Percentiles rank a stretch among this genome's conserved stretches.
phyloP scores from a whole-genome alignment of 2,329 filamentous ascomycete species.

The Penicillium paneum region DNA sequence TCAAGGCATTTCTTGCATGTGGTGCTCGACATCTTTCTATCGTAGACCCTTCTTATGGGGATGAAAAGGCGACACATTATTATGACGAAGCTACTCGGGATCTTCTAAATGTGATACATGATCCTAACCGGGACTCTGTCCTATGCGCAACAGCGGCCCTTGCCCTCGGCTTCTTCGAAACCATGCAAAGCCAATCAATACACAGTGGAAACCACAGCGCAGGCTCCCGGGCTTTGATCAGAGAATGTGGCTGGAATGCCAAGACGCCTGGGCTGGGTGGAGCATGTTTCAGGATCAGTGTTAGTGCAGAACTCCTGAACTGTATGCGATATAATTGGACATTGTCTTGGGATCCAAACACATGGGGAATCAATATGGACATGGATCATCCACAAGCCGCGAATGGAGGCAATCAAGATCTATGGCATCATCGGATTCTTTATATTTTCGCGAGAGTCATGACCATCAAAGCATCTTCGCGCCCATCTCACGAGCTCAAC shows the following conservation, averaged over 20 bases:
- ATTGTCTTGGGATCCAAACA: conserved; percentile 82
- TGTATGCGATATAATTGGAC: conserved; percentile 86
- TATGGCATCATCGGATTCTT: conserved; percentile 85
- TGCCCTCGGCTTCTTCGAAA: conserved; percentile 86
- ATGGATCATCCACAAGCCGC: conserved; percentile 56
- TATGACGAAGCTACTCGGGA: conserved; percentile 82
- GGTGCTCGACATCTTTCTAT: conserved; percentile 77
- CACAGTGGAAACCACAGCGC: conserved; percentile 88
- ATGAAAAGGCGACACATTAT: conserved; percentile 75
- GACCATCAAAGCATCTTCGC: conserved; percentile 73
- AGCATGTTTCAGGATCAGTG: conserved; percentile 92
- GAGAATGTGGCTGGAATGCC: conserved; percentile 86
- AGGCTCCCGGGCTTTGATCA: conserved; percentile 78
- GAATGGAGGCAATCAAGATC: conserved; percentile 65
- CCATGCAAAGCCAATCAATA: conserved; percentile 77
- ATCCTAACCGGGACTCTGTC: conserved; percentile 77
- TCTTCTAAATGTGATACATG: conserved; percentile 71
- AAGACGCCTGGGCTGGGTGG: conserved; percentile 72
- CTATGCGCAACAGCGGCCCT: conserved; percentile 85
- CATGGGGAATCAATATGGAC: conserved; percentile 82
- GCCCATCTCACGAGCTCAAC: conserved; percentile 60
- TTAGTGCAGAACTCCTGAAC: conserved; percentile 83
- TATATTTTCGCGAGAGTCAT: conserved; percentile 84
- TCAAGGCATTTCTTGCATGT: conserved; percentile 85
- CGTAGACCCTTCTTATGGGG: conserved; percentile 65